Base-by-base conservation (phyloP, 352 stramenopile species). In the Saprolegnia parasitica region DNA sequence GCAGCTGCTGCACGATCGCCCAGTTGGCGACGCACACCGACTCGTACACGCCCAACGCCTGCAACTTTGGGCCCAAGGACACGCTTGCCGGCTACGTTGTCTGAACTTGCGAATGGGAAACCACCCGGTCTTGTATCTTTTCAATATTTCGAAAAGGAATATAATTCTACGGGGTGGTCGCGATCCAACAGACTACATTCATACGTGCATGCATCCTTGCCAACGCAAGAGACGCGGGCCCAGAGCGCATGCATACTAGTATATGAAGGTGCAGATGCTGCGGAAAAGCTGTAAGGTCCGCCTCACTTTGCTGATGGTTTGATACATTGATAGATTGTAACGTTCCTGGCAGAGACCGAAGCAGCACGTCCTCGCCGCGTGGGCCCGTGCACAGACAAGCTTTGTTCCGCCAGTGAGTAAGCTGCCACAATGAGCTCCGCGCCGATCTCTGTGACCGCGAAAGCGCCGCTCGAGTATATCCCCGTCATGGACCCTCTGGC, bases 1-100 rank as follows among this genome's bases (percentile, higher is more conserved):
- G 84, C 71, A 80, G 78, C 65, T 90, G 78, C 75, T 92, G 84
- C 75, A 88, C 83, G 1, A 77, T 91, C 58, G 84, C 84, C 11
- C 84, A 92, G 72, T 89, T 79, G 74, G 67, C 74, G 56, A 76
- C 70, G 29, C 72, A 79, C 49, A 24, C 76, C 35, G 70, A 77
- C 49, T 74, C 72, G 39, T 72, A 77, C 57, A 72, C 66, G 79
- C 89, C 71, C 32, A 83, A 65, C 85, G 88, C 76, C 86, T 90
- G 87, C 81, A 91, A 74, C 52, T 93, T 80, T 73, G 80, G 54
- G 68, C 77, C 42, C 75, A 67, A 67, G 32, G 60, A 67, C 26
- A 54, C 29, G 16, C 40, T 67, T 60, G 24, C 10, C 24, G 52
- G 13, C 11, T 60, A 60, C 35, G 47, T 29, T 55, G 2, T 40